A percentile compares a stretch with the other conserved stretches of the same genome.
phyloP scores from a whole-genome alignment of 805 yeast species.

The Hanseniaspora lindneri region DNA sequence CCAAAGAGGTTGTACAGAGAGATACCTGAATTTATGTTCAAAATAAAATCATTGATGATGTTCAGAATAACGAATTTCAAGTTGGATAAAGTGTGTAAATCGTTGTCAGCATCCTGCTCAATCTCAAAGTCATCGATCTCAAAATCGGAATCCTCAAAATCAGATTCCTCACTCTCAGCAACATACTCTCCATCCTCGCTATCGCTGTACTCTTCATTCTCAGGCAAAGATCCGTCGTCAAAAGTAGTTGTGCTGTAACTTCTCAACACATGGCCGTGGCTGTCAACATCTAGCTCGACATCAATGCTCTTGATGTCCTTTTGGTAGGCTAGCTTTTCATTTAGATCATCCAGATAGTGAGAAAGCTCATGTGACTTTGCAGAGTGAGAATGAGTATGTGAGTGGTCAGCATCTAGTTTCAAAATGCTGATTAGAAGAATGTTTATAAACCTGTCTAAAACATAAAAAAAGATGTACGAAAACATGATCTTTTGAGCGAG shows the following conservation, averaged over 20 bases:
- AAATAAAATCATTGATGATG: constrained; percentile 8
- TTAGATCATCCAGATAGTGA: background rate
- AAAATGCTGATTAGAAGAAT: constrained; percentile 2
- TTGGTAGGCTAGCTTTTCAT: background rate
- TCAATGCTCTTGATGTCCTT: constrained; percentile 7
- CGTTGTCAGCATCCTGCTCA: background rate
- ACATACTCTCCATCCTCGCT: constrained; percentile 1
- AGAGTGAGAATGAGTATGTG: constrained; percentile 6
- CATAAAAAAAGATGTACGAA: constrained; percentile 4
- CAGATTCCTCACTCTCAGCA: background rate
- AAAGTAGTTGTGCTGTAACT: constrained; percentile 7
- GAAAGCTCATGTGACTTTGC: background rate
- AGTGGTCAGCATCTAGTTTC: background rate
- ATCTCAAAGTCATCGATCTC: constrained; percentile 5
- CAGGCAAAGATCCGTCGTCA: background rate
- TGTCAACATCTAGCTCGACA: constrained; percentile 10
- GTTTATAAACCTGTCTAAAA: constrained; percentile 9
- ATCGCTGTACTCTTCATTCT: background rate
- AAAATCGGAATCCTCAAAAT: background rate
- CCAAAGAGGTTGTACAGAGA: constrained; percentile 12
- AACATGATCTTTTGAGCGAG: constrained; percentile 12
- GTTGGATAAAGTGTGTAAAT: background rate
- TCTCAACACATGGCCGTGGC: constrained; percentile 3
- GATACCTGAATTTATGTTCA: constrained; percentile 14
- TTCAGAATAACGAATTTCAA: constrained; percentile 8